Conservation (phyloP, 805 yeast genomes). For the Teunomyces barrocoloradensis region DNA sequence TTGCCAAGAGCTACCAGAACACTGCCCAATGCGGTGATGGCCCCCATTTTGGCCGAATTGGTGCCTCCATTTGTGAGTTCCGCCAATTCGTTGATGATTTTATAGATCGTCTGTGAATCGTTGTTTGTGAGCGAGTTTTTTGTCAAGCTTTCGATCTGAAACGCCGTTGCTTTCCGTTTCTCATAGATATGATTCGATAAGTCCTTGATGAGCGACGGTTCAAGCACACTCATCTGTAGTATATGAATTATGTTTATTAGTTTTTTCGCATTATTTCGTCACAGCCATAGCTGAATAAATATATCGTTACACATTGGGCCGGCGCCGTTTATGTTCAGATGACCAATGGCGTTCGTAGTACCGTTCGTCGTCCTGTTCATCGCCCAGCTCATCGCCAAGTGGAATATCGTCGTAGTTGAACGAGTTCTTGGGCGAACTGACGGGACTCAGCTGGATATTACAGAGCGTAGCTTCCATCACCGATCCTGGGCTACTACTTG, state of each 20-base stretch:
- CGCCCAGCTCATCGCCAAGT: slow-evolving; percentile 15
- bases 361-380: slow-evolving; percentile 17
- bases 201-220: slow-evolving; percentile 38
- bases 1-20: slow-evolving; percentile 90
- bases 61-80: slow-evolving; percentile 74
- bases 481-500: too few relatives aligned
- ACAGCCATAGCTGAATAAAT: slow-evolving; percentile 2
- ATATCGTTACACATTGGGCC: neutral
- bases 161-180: slow-evolving; percentile 47
- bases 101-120: slow-evolving; percentile 57
- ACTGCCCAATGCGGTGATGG: slow-evolving; percentile 92
- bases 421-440: neutral
- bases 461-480: slow-evolving; percentile 8
- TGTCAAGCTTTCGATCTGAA: slow-evolving; percentile 74
- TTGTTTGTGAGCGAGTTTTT: slow-evolving; percentile 62
- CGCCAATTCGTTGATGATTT: slow-evolving; percentile 71
- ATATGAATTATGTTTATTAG: neutral
- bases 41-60: slow-evolving; percentile 81
- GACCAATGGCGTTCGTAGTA: slow-evolving; percentile 19
- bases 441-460: slow-evolving; percentile 2
- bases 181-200: slow-evolving; percentile 45
- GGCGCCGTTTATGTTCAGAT: slow-evolving; percentile 5
- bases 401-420: slow-evolving; percentile 19
- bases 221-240: slow-evolving; percentile 21
- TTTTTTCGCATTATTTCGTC: neutral